Evolutionary conservation across 2,329 filamentous ascomycete species (phyloP).

Genomic region (Colletotrichum sp.): DNA sequence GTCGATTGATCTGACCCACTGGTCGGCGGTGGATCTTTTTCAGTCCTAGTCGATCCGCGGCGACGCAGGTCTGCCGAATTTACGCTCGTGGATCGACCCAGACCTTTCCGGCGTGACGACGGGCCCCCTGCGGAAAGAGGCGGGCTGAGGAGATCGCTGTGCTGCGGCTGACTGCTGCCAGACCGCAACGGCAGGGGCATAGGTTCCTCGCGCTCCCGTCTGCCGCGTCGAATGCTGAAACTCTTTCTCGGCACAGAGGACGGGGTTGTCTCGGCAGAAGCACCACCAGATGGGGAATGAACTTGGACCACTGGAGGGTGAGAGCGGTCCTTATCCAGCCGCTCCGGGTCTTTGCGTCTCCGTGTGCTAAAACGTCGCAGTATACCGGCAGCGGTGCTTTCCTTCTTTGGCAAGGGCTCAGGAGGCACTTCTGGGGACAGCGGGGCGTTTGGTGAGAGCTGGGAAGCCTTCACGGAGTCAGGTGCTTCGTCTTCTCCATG

Average conservation of each 20-base stretch:
- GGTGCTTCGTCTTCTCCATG: constrained; percentile 92
- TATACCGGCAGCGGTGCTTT: constrained; percentile 84
- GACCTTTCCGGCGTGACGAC: constrained; percentile 67
- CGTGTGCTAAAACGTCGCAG: constrained; percentile 91
- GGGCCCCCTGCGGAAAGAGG: constrained; percentile 66
- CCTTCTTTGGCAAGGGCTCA: constrained; percentile 75
- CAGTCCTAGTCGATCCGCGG: constrained; percentile 53
- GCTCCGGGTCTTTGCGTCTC: constrained; percentile 71
- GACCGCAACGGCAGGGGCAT: constrained; percentile 54
- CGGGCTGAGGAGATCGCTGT: constrained; percentile 79
- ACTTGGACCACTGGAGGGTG: constrained; percentile 78
- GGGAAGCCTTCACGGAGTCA: constrained; percentile 73
- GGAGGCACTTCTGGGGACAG: constrained; percentile 59
- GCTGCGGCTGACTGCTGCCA: constrained; percentile 72
- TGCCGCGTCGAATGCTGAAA: constrained; percentile 76
- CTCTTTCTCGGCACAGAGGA: constrained; percentile 74
- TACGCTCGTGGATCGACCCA: constrained; percentile 89
- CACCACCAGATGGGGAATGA: constrained; percentile 74
- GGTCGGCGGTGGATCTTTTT: constrained; percentile 72
- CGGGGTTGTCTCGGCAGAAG: constrained; percentile 35
- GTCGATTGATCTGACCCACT: constrained; percentile 83
- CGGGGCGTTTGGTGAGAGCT: constrained; percentile 53
- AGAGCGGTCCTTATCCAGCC: constrained; percentile 67
- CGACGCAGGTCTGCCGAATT: constrained; percentile 84
- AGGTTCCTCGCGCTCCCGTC: constrained; percentile 58